Conservation (phyloP, 2,329 filamentous ascomycete species). For the Ascochyta clinopodiicola region DNA sequence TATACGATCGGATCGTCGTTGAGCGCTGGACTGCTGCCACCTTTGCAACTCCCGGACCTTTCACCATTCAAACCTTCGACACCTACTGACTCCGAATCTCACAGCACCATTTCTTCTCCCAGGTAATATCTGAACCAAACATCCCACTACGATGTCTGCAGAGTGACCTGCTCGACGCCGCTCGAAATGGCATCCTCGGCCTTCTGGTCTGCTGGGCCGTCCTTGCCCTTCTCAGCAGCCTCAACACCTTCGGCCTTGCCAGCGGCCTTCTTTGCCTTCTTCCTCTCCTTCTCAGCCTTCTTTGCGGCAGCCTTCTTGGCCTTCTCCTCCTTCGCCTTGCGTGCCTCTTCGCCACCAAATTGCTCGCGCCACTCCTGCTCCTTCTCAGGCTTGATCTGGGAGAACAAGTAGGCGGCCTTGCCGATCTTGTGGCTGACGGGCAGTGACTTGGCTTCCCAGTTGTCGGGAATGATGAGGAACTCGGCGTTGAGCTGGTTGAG, state of each 20-base stretch:
- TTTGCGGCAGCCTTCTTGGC: slow-evolving; percentile 63
- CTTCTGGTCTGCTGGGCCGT: slow-evolving; percentile 47
- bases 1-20: not conserved
- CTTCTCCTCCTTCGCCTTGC: slow-evolving; percentile 74
- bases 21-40: not conserved
- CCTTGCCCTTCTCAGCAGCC: slow-evolving; percentile 75
- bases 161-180: slow-evolving; percentile 53
- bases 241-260: slow-evolving; percentile 78
- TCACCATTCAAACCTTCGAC: slow-evolving; percentile 1
- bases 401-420: slow-evolving; percentile 80
- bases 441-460: slow-evolving; percentile 48
- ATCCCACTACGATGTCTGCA: slow-evolving; percentile 50
- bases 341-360: slow-evolving; percentile 71
- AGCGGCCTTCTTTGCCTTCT: slow-evolving; percentile 66
- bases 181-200: slow-evolving; percentile 54
- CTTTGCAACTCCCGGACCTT: not conserved
- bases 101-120: not conserved
- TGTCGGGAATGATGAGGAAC: slow-evolving; percentile 65
- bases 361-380: slow-evolving; percentile 81
- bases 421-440: slow-evolving; percentile 79
- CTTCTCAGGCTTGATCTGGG: slow-evolving; percentile 81
- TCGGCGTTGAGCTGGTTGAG: slow-evolving; percentile 72
- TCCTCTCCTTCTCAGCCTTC: slow-evolving; percentile 68
- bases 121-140: not conserved
- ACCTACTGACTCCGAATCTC: slow-evolving; percentile 1